Evolutionary conservation across 345 rosid species (phyloP), one percentile per base, ranked within the genome.

Genomic region (Odontarrhena argentea): DNA sequence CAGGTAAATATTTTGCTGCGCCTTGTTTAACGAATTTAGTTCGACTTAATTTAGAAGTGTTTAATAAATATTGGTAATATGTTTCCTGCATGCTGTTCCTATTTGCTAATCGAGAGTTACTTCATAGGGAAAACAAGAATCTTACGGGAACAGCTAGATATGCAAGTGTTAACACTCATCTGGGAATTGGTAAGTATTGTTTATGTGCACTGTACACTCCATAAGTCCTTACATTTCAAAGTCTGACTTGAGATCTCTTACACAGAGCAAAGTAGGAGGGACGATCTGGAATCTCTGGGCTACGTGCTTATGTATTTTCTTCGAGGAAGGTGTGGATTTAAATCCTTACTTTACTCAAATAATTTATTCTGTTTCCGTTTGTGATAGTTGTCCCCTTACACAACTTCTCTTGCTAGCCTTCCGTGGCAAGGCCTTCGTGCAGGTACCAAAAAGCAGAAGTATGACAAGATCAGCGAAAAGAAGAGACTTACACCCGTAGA

Each of bases 381-480:
- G 50, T 48, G 34, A n/a, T 42, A 28, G 68, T 52, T 47, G 40
- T 65, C 49, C 45, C 32, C 59, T 57, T 57, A 58, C 62, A n/a
- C 10, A 7, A 38, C 73, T 56, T 52, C 66, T 55, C 69, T 71
- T 70, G 60, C 70, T 82, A 94, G 99, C 76, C 95, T 95, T 71
- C 99, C 97, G 13, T 95, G 99, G 96, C 99, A 95, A 79, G 96
- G 97, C 43, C 66, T 95, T 71, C 93, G 86, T 72, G 99, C 93
- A 8, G 97, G 97, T 71, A 95, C 88, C 62, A 91, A 95, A 78
- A 95, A 95, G 84, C 99, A 95, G 82, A 95, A 95, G 75, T 95
- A 95, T 75, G 97, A 91, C 71, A 91, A 86, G 80, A 95, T 95
- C 71, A 88, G 97, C 53, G 97, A 91, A 73, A 95, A 88, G 85